Base-by-base conservation (phyloP, 345 rosid species). In the Eucalyptus dawsonii region DNA sequence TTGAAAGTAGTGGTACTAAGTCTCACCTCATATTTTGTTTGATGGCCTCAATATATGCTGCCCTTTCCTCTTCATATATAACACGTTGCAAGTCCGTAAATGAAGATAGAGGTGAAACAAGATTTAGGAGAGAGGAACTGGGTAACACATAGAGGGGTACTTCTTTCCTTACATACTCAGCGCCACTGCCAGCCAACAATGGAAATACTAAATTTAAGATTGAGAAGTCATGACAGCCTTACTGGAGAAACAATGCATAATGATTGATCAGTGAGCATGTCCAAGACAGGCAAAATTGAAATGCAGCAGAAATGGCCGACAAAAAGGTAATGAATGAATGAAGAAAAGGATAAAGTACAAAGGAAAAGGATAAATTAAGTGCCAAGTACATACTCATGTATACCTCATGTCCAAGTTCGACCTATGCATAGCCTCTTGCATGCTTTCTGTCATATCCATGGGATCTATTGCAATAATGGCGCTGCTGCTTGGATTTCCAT, bases 401-500 rank as follows among this genome's bases (percentile, higher is more conserved):
- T 91, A 98, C 99, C 98, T 98, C 93, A 96, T 92, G 92, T 98
- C 99, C 95, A 98, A 91, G 92, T 94, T 97, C 44, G 99, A 98
- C 81, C 98, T 98, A 88, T 95, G 96, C 99, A 98, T 94, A 24
- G 99, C 99, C 90, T 97, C 98, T 93, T 96, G 99, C 97, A 98
- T 97, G 91, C 99, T 94, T 90, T 97, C 99, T 80, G 99, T 95
- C 98, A 98, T 96, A 91, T 98, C 99, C 98, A 98, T 94, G 25
- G 98, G 94, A 90, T 97, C 99, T 87, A 96, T 86, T 90, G 93
- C 98, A 85, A 90, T 89, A 89, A 67, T 44, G 86, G 93, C 76
- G 25, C 86, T 92, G 88, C 92, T 93, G 88, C 91, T 93, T 72
- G 90, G 86, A 93, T 91, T 93, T 65, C 90, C 91, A 49, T 91